Conservation (phyloP, 208 protist genomes). For the Herpetomonas tarakana region DNA sequence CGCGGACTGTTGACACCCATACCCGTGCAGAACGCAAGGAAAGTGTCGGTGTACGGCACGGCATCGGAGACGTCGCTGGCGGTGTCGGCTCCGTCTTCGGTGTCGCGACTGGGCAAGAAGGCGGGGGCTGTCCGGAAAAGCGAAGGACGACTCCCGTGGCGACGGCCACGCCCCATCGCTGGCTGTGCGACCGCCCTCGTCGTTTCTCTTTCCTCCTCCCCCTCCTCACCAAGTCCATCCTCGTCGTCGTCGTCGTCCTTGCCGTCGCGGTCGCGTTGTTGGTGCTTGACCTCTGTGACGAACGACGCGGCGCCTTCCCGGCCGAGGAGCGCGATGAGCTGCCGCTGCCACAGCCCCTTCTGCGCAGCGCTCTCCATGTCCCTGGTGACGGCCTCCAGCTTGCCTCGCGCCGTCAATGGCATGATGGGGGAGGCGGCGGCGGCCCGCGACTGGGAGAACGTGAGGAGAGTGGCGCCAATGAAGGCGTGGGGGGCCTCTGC, state of each 20-base stretch:
- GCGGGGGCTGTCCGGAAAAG: not conserved
- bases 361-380: not conserved
- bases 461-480: not conserved
- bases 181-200: too few species aligned
- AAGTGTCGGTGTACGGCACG: conserved; percentile 2
- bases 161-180: too few species aligned
- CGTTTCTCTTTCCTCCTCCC: too few species aligned
- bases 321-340: not conserved
- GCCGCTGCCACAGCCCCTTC: not conserved
- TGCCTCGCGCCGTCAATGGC: not conserved
- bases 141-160: too few species aligned
- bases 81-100: not conserved
- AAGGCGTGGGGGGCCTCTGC: not conserved
- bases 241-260: not conserved
- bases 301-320: not conserved
- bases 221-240: too few species aligned
- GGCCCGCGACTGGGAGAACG: not conserved
- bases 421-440: not conserved
- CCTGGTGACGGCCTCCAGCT: not conserved
- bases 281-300: not conserved
- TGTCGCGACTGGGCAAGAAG: too few species aligned
- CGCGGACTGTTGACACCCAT: conserved; percentile 20
- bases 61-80: not conserved
- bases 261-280: not conserved
- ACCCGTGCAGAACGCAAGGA: conserved; percentile 1